Evolutionary conservation across 2,329 filamentous ascomycete species (phyloP).

Genomic region (Lachnellula hyalina): DNA sequence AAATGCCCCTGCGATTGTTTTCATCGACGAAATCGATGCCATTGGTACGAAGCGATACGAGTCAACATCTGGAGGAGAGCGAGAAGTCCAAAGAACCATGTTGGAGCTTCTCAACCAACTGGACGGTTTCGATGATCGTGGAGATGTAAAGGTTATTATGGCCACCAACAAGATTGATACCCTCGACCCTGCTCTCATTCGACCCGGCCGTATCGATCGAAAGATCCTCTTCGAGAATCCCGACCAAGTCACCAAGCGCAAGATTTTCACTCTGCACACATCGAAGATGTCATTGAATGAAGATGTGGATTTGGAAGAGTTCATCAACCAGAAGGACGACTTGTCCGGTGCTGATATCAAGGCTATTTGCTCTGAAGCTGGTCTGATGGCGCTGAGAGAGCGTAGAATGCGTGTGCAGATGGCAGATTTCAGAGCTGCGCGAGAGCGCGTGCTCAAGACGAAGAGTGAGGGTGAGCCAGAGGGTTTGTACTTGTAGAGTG

Average conservation of each 20-base stretch:
- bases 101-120: constrained; percentile 96
- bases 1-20: constrained; percentile 94
- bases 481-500: constrained; percentile 85
- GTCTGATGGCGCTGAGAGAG: constrained; percentile 88
- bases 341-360: constrained; percentile 97
- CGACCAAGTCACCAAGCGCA: constrained; percentile 84
- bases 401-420: constrained; percentile 97
- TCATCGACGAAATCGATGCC: constrained; percentile 98
- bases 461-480: constrained; percentile 99
- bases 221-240: constrained; percentile 77
- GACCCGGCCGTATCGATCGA: constrained; percentile 94
- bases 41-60: constrained; percentile 99
- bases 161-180: constrained; percentile 99
- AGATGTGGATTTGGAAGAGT: constrained; percentile 97
- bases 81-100: constrained; percentile 98
- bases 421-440: constrained; percentile 90
- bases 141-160: constrained; percentile 99
- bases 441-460: constrained; percentile 93
- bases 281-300: constrained; percentile 97
- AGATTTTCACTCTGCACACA: constrained; percentile 97
- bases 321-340: constrained; percentile 97
- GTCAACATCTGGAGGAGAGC: constrained; percentile 91
- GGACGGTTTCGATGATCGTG: constrained; percentile 96
- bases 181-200: constrained; percentile 90
- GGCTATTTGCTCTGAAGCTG: constrained; percentile 96